A percentile compares a stretch with the other conserved stretches of the same genome.
Conservation (phyloP, 2,329 filamentous ascomycete species). For the Colletotrichum somersetense region DNA sequence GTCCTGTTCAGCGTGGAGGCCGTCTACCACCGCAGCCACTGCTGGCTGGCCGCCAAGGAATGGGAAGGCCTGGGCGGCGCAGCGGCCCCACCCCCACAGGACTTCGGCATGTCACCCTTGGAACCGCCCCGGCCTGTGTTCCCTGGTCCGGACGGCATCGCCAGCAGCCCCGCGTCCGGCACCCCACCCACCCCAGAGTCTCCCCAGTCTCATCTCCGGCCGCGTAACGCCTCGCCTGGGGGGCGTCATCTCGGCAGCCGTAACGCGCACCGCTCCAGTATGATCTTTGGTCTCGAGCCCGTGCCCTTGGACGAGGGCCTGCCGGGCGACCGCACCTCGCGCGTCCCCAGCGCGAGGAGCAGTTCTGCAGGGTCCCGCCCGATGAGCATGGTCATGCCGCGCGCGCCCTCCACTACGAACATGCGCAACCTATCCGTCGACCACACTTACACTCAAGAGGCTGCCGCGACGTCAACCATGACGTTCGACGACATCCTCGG, state of each 20-base stretch:
- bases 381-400: conserved; percentile 40
- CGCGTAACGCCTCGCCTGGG: conserved; percentile 55
- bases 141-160: conserved; percentile 47
- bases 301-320: conserved; percentile 44
- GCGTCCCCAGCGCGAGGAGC: conserved; percentile 47
- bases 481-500: conserved; percentile 65
- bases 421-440: conserved; percentile 45
- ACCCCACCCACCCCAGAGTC: conserved; percentile 48
- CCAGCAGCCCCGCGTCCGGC: conserved; percentile 44
- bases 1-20: conserved; percentile 73
- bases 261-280: conserved; percentile 57
- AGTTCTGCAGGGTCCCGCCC: conserved; percentile 42
- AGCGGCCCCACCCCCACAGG: conserved; percentile 46
- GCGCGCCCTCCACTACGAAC: conserved; percentile 54
- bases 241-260: conserved; percentile 46
- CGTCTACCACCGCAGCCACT: conserved; percentile 70
- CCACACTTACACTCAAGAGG: conserved; percentile 42
- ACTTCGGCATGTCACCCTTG: conserved; percentile 54
- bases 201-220: conserved; percentile 52
- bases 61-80: conserved; percentile 59
- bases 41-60: conserved; percentile 65
- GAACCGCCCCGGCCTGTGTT: conserved; percentile 55
- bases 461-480: conserved; percentile 49
- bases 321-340: conserved; percentile 41
- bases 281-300: conserved; percentile 58